Conservation (phyloP, 345 rosid genomes). For the Gossypium thurberi region DNA sequence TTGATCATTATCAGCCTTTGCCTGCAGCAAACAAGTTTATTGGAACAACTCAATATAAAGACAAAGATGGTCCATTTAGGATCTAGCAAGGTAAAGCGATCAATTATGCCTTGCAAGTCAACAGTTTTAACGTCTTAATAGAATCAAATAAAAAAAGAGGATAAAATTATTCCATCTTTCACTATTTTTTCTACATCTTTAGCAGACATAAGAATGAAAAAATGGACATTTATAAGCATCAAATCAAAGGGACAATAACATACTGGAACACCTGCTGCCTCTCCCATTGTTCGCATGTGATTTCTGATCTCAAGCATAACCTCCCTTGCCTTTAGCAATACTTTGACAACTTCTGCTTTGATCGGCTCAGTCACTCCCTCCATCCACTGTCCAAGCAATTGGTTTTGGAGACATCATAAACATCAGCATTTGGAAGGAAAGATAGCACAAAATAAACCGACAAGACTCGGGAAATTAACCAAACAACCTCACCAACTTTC, state of each 20-base stretch:
- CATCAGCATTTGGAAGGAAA: background rate
- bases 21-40: background rate
- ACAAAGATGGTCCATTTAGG: background rate
- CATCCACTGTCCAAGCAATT: slow-evolving; percentile 62
- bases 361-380: slow-evolving; percentile 51
- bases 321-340: slow-evolving; percentile 63
- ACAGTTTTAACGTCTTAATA: background rate
- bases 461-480: background rate
- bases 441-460: background rate
- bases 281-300: slow-evolving; percentile 78
- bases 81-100: background rate
- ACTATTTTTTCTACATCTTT: background rate
- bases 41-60: background rate
- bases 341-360: slow-evolving; percentile 50
- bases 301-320: slow-evolving; percentile 70
- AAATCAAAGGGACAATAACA: slow-evolving; percentile 11
- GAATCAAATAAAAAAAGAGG: background rate
- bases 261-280: slow-evolving; percentile 84
- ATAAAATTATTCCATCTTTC: background rate
- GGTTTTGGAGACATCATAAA: slow-evolving; percentile 10
- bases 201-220: background rate
- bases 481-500: background rate
- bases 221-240: background rate
- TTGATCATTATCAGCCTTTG: background rate
- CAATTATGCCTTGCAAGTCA: background rate